phyloP scores from a whole-genome alignment of 768 basidiomycete genomes.

The Multifurca ochricompacta region DNA sequence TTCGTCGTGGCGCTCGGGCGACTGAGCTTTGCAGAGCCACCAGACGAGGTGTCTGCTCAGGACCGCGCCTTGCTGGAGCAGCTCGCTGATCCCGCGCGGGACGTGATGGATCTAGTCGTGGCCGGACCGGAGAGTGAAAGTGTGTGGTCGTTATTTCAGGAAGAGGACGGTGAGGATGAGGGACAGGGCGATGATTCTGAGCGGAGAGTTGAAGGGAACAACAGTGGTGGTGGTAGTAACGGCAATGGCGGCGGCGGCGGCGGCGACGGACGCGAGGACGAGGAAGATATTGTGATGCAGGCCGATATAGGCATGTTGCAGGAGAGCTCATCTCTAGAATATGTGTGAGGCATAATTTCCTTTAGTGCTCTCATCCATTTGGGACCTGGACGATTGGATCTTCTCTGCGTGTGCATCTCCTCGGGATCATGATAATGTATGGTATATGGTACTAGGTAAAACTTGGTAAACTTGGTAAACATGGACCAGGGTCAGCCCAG shows the following conservation, averaged over 20 bases:
- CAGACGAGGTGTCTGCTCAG: conserved; percentile 21
- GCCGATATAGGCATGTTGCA: neutral
- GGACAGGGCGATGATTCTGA: neutral
- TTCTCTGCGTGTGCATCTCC: no score
- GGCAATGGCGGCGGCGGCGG: neutral
- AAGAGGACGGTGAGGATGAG: conserved; percentile 8
- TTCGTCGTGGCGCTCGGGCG: conserved; percentile 75
- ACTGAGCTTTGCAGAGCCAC: conserved; percentile 50
- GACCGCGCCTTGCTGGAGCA: conserved; percentile 23
- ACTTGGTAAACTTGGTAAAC: no score
- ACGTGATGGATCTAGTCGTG: conserved; percentile 27
- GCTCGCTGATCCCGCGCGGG: conserved; percentile 24
- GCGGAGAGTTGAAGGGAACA: neutral
- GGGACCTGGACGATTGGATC: no score
- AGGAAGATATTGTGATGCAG: neutral
- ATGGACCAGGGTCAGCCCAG: no score
- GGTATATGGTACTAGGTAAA: no score
- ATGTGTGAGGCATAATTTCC: neutral
- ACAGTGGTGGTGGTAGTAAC: neutral
- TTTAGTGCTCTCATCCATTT: no score
- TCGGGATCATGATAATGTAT: no score
- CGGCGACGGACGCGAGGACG: neutral
- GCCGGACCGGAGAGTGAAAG: conserved; percentile 27
- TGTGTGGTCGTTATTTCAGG: conserved; percentile 28
- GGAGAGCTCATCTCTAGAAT: neutral